Conservation (phyloP, 129 eudicot species). For the Pittosporum tobira region DNA sequence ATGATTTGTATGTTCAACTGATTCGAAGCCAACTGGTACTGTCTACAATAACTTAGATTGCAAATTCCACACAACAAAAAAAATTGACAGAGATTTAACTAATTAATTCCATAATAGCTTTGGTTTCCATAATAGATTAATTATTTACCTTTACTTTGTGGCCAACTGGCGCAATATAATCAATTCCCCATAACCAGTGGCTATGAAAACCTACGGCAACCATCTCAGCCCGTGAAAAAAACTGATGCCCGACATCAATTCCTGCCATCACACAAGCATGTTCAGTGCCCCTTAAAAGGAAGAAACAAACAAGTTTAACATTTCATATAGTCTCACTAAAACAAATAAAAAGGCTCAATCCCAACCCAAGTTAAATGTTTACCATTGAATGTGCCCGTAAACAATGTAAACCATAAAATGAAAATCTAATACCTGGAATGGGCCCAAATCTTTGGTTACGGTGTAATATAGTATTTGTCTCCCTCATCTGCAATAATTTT, state of each 20-base stretch:
- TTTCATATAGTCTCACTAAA: not conserved
- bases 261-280: slow-evolving; percentile 41
- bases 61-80: not conserved
- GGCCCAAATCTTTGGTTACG: slow-evolving; percentile 46
- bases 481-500: slow-evolving; percentile 49
- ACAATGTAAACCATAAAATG: not conserved
- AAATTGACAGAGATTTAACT: not conserved
- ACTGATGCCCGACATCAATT: slow-evolving; percentile 91
- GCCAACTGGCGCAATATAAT: slow-evolving; percentile 37
- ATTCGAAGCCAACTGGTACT: not conserved
- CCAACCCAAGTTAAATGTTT: not conserved
- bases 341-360: not conserved
- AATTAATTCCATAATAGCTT: not conserved
- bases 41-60: not conserved
- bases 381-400: not conserved
- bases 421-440: slow-evolving; percentile 68
- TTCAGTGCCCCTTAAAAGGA: not conserved
- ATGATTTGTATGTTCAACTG: not conserved
- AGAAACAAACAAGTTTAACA: too few relatives aligned
- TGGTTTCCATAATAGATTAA: too few relatives aligned
- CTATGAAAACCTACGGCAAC: slow-evolving; percentile 77
- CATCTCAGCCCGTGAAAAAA: slow-evolving; percentile 94
- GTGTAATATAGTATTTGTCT: slow-evolving; percentile 18
- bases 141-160: slow-evolving; percentile 17
- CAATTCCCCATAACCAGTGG: slow-evolving; percentile 92